A percentile compares a stretch with the other conserved stretches of the same genome.
These are phyloP conservation scores for Xylariales sp. DNA, from an alignment of 2,329 filamentous ascomycete species.

Conservation along the genomic window DNA sequence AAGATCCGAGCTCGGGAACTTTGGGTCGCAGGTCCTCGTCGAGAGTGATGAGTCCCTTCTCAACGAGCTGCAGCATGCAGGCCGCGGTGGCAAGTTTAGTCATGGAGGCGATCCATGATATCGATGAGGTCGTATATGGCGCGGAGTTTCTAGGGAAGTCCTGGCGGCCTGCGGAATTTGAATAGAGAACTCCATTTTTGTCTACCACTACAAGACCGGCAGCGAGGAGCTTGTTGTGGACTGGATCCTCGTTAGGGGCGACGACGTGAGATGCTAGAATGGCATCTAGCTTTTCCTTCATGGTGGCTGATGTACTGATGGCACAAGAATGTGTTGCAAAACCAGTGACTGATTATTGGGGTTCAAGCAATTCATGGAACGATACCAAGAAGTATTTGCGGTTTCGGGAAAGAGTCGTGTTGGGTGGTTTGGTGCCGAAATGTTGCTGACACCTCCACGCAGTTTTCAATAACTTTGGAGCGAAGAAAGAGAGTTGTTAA, in stretches of 20 bases:
- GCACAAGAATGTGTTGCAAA: background rate
- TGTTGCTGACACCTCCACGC: no score
- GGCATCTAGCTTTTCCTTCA: background rate
- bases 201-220: slow-evolving; percentile 2
- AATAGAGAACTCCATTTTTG: slow-evolving; percentile 7
- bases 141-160: slow-evolving; percentile 19
- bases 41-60: slow-evolving; percentile 26
- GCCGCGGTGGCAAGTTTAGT: slow-evolving; percentile 37
- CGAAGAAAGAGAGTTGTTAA: no score
- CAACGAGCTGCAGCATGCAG: slow-evolving; percentile 34
- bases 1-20: slow-evolving; percentile 27
- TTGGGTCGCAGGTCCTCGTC: slow-evolving; percentile 30
- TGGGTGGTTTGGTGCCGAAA: no score
- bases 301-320: background rate
- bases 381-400: no score
- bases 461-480: no score
- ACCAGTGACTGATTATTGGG: background rate
- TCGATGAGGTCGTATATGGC: slow-evolving; percentile 25
- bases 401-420: no score
- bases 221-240: slow-evolving; percentile 1
- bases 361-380: background rate
- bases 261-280: slow-evolving; percentile 1
- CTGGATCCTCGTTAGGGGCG: background rate
- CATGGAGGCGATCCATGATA: slow-evolving; percentile 35
- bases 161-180: slow-evolving; percentile 4